Evolutionary conservation across 31 red algal species (phyloP), one percentile per base, ranked within the genome.

Genomic region (Porphyra umbilicalis): DNA sequence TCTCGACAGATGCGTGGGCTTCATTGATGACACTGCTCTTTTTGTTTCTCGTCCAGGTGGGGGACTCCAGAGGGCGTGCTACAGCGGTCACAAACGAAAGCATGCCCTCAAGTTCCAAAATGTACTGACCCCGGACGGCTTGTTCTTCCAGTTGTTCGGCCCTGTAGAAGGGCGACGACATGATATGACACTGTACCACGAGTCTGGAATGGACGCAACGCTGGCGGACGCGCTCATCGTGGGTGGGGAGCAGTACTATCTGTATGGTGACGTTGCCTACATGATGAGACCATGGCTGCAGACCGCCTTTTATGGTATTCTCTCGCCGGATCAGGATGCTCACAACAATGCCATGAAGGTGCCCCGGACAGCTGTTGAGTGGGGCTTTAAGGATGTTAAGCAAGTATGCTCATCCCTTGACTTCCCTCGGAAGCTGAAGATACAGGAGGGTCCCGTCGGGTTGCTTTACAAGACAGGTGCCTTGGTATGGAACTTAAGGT

Each of bases 31-130:
- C 0, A 82, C 79, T 4, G 79, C 81, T 32, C 29, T 87, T 8
- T 75, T 75, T 35, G 75, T 83, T 75, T 35, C 39, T 31, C 57
- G 86, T 77, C 80, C 81, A 10, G 79, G 77, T 0, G 33, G 38
- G 38, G 86, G 75, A 9, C n/a, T 83, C 6, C 80, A 83, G 37
- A 82, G 83, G 10, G 39, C 38, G 71, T 68, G 76, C 31, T 82
- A 88, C 44, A 88, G 83, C 40, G 86, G 81, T 29, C 86, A 88
- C 78, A 76, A 75, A 36, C 80, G 57, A 29, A 2, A 10, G 13
- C 85, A 88, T 82, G 32, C 85, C 9, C 79, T 88, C 44, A 83
- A 88, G 85, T 88, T 88, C 76, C 79, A 88, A 42, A 80, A 11
- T 38, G 77, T 86, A 6, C 42, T 37, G 13, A 75, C 32, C 4